Evolutionary conservation across 495 filamentous ascomycete genomes (phyloP), one percentile per base, ranked within the genome.

Genomic region (Hypoxylon fuscum): DNA sequence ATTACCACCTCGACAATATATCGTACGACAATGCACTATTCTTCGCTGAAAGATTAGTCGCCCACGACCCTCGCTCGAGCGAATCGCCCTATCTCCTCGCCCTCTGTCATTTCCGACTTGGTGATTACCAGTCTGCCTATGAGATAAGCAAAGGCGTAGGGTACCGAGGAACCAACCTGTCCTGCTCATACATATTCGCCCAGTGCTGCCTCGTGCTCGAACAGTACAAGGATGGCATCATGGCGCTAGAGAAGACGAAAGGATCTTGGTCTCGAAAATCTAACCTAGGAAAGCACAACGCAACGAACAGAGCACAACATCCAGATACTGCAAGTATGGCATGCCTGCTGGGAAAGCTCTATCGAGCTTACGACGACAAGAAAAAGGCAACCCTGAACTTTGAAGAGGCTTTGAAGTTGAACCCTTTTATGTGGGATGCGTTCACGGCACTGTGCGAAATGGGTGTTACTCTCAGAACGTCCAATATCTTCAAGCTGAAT

Each of bases 401-500:
- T 72, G 90, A 93, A 53, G 90, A 93, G 55, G 88, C 95, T 6
- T 77, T 98, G 46, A 96, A 93, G 73, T 70, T 88, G 32, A 98
- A 97, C 69, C 93, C 95, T 0, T 96, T 98, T 75, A 93, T 96
- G 85, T 98, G 96, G 95, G 95, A 98, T 79, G 96, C 96, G 0
- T 97, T 97, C 72, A 81, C 87, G 15, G 87, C 83, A n/a, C 77
- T 98, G 3, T 81, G 73, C 45, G 74, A 75, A 55, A 76, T 82
- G 92, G 92, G 91, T 6, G 85, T 89, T 34, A 84, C 85, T 61
- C 80, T 97, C 23, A 83, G 88, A 40, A 86, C 93, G 35, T 77
- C 86, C 15, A 96, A 94, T 68, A 90, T 98, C 57, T 98, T 94
- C 76, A 91, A 88, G 70, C 79, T 90, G 62, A 92, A 64, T 41